Percentiles rank a stretch among this genome's conserved stretches.
These are phyloP conservation scores for Allium fistulosum DNA, from an alignment of 106 monocot species.

Conservation along the genomic window DNA sequence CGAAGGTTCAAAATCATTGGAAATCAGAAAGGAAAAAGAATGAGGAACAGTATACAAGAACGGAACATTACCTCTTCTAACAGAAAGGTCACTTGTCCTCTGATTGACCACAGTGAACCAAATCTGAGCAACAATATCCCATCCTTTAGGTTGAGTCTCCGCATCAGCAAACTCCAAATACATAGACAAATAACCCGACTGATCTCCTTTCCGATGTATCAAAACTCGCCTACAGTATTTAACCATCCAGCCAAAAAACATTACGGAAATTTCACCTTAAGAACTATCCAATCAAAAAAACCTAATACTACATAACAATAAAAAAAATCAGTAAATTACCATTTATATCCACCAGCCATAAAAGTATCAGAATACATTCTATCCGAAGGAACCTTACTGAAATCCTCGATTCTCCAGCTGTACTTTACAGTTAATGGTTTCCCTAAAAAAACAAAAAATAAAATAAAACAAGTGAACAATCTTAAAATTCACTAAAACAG, in stretches of 20 bases:
- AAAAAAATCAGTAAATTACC: conserved; percentile 30
- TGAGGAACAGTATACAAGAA: not conserved
- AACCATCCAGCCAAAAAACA: not conserved
- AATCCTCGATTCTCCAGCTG: conserved; percentile 81
- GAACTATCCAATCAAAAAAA: not conserved
- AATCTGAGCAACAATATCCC: conserved; percentile 61
- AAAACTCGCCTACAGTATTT: conserved; percentile 40
- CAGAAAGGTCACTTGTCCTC: conserved; percentile 28
- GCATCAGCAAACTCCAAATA: conserved; percentile 70
- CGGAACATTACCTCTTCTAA: conserved; percentile 44
- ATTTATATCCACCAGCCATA: conserved; percentile 73
- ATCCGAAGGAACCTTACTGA: conserved; percentile 47
- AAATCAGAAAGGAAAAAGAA: too few relatives aligned
- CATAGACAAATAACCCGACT: conserved; percentile 62
- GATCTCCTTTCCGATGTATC: conserved; percentile 62
- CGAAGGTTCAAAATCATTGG: too few relatives aligned
- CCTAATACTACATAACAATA: not conserved
- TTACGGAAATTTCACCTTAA: not conserved
- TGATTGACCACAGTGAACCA: conserved; percentile 61
- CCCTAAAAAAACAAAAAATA: too few relatives aligned
- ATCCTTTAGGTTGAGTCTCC: conserved; percentile 25
- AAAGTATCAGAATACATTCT: conserved; percentile 79
- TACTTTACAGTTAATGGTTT: too few relatives aligned
- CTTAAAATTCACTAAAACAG: too few relatives aligned
- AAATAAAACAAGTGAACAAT: too few relatives aligned